Evolutionary conservation across 768 basidiomycete species (phyloP), one percentile per base, ranked within the genome.

Genomic region (Trametes gibbosa): DNA sequence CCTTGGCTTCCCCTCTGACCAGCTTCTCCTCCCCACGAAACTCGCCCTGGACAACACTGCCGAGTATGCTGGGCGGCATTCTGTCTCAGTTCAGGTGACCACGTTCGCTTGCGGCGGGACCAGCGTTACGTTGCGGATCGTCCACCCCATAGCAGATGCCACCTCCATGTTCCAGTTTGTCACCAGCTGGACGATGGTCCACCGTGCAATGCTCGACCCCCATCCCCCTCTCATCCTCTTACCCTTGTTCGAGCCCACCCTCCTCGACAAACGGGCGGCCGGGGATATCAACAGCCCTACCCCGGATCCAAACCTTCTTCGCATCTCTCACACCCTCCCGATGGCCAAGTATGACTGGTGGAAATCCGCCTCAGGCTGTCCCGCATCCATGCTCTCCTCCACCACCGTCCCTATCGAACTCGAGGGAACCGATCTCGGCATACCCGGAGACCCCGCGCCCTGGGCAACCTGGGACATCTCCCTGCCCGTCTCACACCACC

Each of bases 91-190:
- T 13, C 76, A 76, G 61, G 35, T 73, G 29, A 75, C 74, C 5
- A 66, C 58, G 2, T 72, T 76, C 53, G 58, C 65, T n/a, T 63
- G 58, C 39, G 66, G 67, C 19, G 70, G 67, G 2, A 46, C 70
- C 14, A 68, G 68, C 3, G 66, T 76, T 29, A 71, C 67, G 13
- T 50, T 74, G n/a, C 71, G 73, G 65, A 52, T 74, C 24, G 67
- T 69, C 6, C 76, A 76, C 51, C 65, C 70, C 1, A 41, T 77
- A 7, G 76, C 73, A 7, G 76, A 77, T 54, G 76, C 75, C 9
- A 74, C 73, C 35, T 67, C 73, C 2, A 50, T 77, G 54, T 50
- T 69, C 16, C 65, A 64, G 9, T 77, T 77, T 55, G 63, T 70
- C 19, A 66, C 69, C n/a, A 71, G 73, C 58, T 77, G 76, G 76